Base-by-base conservation (phyloP, 805 yeast species). In the Ascoidea asiatica region DNA sequence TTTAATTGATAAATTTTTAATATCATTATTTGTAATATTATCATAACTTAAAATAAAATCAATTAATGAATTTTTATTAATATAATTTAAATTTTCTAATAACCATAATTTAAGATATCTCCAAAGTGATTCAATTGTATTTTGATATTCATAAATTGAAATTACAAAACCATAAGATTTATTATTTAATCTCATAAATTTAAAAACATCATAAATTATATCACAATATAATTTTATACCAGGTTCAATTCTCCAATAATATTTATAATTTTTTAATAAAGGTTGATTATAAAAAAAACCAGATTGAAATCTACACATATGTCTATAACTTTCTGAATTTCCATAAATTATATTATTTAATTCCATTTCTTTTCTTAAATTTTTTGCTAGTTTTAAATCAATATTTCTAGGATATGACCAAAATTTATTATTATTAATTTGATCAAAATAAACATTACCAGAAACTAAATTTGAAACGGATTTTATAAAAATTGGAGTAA, bases 181-280 rank as follows among this genome's bases (percentile, higher is more conserved):
- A 46, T 73, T 67, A 58, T 82, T 75, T 56, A 79, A 85, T 53
- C 75, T 76, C 95, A 86, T 83, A 64, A 69, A 83, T 62, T 77
- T 73, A 73, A 86, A 86, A 8, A 85, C 65, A 59, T 86, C 95
- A 60, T 81, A 81, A 53, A 77, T 77, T 46, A 88, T 67, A 58
- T 86, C 87, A 65, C 95, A 87, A 61, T 65, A 74, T 50, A 84
- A 70, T 58, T 74, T 73, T 53, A 80, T 76, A 52, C 75, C 81
- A 13, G 95, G 95, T 64, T 88, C 96, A 36, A 88, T 89, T 62
- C 95, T 78, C 96, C 95, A 88, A 69, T 85, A 86, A 72, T 81
- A 88, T 56, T 80, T 84, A 70, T 79, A 88, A 21, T 77, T 73
- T 47, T 69, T 64, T 62, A 87, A 56, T 41, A 78, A 62, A 43